Percentiles rank a stretch among this genome's conserved stretches.
phyloP scores from a whole-genome alignment of 257 asterid species.

The Hygrophila difformis region DNA sequence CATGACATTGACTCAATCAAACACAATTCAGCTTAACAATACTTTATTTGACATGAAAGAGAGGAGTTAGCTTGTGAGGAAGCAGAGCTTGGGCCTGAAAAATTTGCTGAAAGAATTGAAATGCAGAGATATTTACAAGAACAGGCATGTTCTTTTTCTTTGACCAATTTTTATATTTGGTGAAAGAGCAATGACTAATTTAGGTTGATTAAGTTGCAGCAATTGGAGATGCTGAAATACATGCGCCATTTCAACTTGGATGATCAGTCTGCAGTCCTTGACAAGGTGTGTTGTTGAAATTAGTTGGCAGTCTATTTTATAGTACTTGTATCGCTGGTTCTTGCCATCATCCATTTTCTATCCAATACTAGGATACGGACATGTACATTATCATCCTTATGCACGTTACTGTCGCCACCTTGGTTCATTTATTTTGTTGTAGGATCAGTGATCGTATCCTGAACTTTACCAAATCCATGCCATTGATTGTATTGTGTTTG shows the following conservation, averaged over 20 bases:
- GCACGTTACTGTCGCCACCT: neutral
- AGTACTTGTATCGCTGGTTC: slow-evolving; percentile 3
- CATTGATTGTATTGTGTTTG: no score
- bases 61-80: slow-evolving; percentile 93
- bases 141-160: slow-evolving; percentile 30
- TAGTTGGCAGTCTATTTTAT: neutral
- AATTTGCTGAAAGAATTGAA: slow-evolving; percentile 46
- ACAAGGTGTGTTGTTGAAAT: slow-evolving; percentile 39
- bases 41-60: slow-evolving; percentile 31
- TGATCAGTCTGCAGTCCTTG: slow-evolving; percentile 78
- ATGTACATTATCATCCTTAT: no score
- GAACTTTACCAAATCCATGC: neutral
- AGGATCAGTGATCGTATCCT: neutral
- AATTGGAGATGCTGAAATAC: slow-evolving; percentile 79
- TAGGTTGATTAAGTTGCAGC: slow-evolving; percentile 32
- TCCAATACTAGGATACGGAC: neutral
- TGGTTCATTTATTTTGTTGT: neutral
- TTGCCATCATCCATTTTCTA: neutral
- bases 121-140: slow-evolving; percentile 51
- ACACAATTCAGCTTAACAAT: slow-evolving; percentile 3
- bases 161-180: neutral
- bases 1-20: neutral
- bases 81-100: slow-evolving; percentile 82
- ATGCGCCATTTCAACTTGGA: slow-evolving; percentile 65
- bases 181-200: neutral